Percentiles rank a stretch among this genome's conserved stretches.
Evolutionary conservation across 2,329 filamentous ascomycete genomes (phyloP).

Genomic region (Ophiostoma angusticollis): DNA sequence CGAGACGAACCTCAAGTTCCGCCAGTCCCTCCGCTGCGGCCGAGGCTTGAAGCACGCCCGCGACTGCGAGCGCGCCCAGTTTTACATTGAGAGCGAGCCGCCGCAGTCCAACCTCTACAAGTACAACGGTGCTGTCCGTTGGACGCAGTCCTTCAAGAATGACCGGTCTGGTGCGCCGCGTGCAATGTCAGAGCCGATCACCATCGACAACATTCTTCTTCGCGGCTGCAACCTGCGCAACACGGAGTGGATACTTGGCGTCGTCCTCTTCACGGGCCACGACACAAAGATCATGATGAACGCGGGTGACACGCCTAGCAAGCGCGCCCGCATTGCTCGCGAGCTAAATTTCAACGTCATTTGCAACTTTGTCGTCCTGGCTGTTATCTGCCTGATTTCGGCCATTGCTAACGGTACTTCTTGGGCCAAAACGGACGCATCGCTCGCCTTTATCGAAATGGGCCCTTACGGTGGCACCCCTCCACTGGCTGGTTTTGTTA

Average conservation of each 20-base stretch:
- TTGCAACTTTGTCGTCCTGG: conserved; percentile 86
- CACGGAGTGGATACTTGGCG: conserved; percentile 87
- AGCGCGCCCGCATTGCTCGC: conserved; percentile 79
- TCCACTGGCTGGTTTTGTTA: conserved; percentile 78
- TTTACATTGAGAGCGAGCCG: conserved; percentile 77
- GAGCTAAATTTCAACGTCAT: conserved; percentile 96
- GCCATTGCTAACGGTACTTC: conserved; percentile 74
- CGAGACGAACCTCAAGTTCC: conserved; percentile 93
- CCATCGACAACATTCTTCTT: conserved; percentile 88
- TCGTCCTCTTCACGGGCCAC: conserved; percentile 87
- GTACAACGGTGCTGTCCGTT: conserved; percentile 81
- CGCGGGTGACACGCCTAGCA: conserved; percentile 85
- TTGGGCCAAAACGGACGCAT: conserved; percentile 64
- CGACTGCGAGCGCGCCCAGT: conserved; percentile 83
- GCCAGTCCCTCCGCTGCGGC: conserved; percentile 78
- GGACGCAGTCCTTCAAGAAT: conserved; percentile 57
- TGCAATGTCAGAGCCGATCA: conserved; percentile 83
- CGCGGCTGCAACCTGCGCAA: conserved; percentile 89
- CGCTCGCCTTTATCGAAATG: conserved; percentile 71
- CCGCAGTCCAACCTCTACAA: conserved; percentile 92
- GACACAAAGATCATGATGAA: conserved; percentile 99
- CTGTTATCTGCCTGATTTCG: conserved; percentile 77
- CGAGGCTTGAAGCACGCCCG: conserved; percentile 73
- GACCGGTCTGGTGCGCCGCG: conserved; percentile 48
- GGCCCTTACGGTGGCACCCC: conserved; percentile 67